Evolutionary conservation across 306 rosid species (phyloP), one percentile per base, ranked within the genome.

Genomic region (Malus domestica): DNA sequence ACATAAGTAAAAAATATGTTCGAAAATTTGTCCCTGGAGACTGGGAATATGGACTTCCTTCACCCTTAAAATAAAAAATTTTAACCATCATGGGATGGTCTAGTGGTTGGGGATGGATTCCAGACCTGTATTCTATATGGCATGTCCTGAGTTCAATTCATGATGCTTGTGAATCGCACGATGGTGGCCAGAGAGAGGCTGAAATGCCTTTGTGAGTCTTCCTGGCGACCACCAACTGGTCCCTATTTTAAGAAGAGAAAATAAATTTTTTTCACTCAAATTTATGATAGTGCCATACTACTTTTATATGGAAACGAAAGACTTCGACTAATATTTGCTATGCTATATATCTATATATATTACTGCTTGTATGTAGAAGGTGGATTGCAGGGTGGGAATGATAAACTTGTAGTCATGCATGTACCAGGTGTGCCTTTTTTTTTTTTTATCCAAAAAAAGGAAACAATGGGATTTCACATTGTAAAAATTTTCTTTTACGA

Each of bases 131-230:
- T 35, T 35, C 40, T 35, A 35, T 35, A 35, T 0, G 40, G 0
- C 3, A 35, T 0, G 40, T 35, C 0, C 8, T 6, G 8, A 0
- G 8, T 35, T 35, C 8, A 35, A 35, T 35, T 35, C 2, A 0
- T 6, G 40, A 0, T 0, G 2, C 2, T 35, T 8, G 8, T 35
- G 8, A 35, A 35, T 35, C 8, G 2, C 8, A 35, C 40, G 2
- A 35, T 35, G 40, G 2, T 35, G 6, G 35, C 6, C 6, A 33
- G 6, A 1, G 1, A 1, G 35, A 33, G 35, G 2, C 2, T 35
- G 8, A 35, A 35, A 35, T 35, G 40, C 8, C 2, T 35, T 0
- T 35, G 2, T 35, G 40, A 6, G 40, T 35, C 40, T 35, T 35
- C 35, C 1, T 35, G 3, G 6, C 40, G 2, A 35, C 2, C 40